Conservation (phyloP, 2,329 filamentous ascomycete genomes). For the Pestalotiopsis sp. region DNA sequence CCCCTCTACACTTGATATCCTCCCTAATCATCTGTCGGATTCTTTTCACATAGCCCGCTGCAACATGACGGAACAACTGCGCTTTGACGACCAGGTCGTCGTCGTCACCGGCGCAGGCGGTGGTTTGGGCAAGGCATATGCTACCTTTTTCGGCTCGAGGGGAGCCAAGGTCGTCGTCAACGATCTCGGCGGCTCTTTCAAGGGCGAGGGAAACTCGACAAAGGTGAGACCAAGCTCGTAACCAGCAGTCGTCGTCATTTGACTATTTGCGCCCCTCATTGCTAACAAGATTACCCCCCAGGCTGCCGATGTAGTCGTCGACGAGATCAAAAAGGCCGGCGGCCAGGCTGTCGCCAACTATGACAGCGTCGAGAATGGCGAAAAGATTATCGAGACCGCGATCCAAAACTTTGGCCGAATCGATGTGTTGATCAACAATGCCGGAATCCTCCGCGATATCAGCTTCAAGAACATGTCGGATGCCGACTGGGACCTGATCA, state of each 20-base stretch:
- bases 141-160: conserved; percentile 86
- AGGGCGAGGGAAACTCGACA: conserved; percentile 84
- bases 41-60: conserved; percentile 14
- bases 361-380: conserved; percentile 90
- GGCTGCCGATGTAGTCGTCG: conserved; percentile 82
- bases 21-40: conserved; percentile 3
- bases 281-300: conserved; percentile 34
- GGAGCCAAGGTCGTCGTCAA: conserved; percentile 97
- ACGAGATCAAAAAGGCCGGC: conserved; percentile 83
- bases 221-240: conserved; percentile 62
- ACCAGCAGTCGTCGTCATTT: background rate
- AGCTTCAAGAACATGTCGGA: conserved; percentile 99
- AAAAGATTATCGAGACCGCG: conserved; percentile 90
- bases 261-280: background rate
- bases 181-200: conserved; percentile 90
- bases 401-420: conserved; percentile 82
- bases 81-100: conserved; percentile 87
- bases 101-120: conserved; percentile 87
- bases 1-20: background rate
- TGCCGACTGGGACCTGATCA: conserved; percentile 93
- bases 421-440: conserved; percentile 97
- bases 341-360: conserved; percentile 98
- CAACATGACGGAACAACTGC: conserved; percentile 46
- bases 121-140: conserved; percentile 81
- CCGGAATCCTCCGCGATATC: conserved; percentile 90